A percentile compares a stretch with the other conserved stretches of the same genome.
These are phyloP conservation scores for Malus domestica DNA, from an alignment of 306 rosid species.

Conservation along the genomic window DNA sequence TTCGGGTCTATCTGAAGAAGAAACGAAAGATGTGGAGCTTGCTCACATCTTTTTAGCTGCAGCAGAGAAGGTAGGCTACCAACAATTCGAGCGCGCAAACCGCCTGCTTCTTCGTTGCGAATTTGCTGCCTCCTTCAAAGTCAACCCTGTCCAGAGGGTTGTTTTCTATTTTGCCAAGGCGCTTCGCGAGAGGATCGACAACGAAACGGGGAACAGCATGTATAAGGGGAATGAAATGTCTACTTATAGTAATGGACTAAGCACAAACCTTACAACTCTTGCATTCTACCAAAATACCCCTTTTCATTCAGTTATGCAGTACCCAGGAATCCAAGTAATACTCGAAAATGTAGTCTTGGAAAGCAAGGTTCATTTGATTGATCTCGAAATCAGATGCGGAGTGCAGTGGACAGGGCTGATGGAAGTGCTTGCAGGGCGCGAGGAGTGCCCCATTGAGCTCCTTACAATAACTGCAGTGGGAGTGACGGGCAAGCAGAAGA, in stretches of 20 bases:
- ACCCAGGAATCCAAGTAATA: constrained; percentile 49
- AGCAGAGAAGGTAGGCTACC: constrained; percentile 57
- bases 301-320: constrained; percentile 42
- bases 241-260: constrained; percentile 4
- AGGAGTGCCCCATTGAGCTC: constrained; percentile 29
- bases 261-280: constrained; percentile 1
- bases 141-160: constrained; percentile 41
- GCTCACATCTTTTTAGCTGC: constrained; percentile 59
- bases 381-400: constrained; percentile 46
- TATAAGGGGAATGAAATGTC: constrained; percentile 7
- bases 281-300: constrained; percentile 40
- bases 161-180: constrained; percentile 50
- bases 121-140: constrained; percentile 30
- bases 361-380: constrained; percentile 53
- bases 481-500: background rate
- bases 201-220: constrained; percentile 28
- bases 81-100: constrained; percentile 56
- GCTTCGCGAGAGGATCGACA: constrained; percentile 49
- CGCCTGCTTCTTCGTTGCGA: constrained; percentile 47
- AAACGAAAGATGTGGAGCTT: constrained; percentile 59
- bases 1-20: constrained; percentile 38
- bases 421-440: constrained; percentile 50
- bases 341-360: constrained; percentile 41
- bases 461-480: constrained; percentile 56
- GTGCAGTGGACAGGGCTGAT: constrained; percentile 50